Base-by-base conservation (phyloP, 805 yeast species). In the Hanseniaspora opuntiae region DNA sequence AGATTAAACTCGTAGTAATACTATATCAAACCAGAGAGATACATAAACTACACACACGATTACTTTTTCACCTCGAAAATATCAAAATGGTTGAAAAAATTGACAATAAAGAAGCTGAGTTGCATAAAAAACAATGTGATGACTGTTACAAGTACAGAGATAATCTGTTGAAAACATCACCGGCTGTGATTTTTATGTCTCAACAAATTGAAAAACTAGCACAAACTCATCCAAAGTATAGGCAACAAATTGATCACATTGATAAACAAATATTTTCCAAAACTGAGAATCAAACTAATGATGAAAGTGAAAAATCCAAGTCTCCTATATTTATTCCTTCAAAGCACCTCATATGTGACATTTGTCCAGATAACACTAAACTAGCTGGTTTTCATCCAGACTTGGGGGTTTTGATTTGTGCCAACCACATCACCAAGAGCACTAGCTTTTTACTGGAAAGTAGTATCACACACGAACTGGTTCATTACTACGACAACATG, bases 301-400 rank as follows among this genome's bases (percentile, higher is more conserved):
- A 30, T 17, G 47, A 17, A 14, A 19, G 11, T 6, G 35, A 33
- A 36, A 38, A 41, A 10, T 30, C 48, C 30, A 36, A 42, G 7
- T 75, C 25, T 64, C 66, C 10, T 57, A 46, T 53, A 6, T 53
- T 53, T 19, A 47, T 45, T 5, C 55, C 55, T 4, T 46, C 52
- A 14, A 60, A 65, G 28, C 80, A 82, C 59, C 79, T 90, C 52
- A 71, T 78, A 16, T 93, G 98, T 65, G 93, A 80, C 52, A 75
- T 76, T 10, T 93, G 98, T 66, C 86, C 84, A 57, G 95, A 86
- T 57, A 73, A 75, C 69, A 47, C 52, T n/a, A 78, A 81, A 61
- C 82, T 87, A 38, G 98, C 97, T 45, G 98, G 98, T 2, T 93
- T 84, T 66, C 87, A 89, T 63, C 97, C 97, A 0, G 84, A 86